phyloP scores from a whole-genome alignment of 306 rosid genomes.

The Fagus crenata region DNA sequence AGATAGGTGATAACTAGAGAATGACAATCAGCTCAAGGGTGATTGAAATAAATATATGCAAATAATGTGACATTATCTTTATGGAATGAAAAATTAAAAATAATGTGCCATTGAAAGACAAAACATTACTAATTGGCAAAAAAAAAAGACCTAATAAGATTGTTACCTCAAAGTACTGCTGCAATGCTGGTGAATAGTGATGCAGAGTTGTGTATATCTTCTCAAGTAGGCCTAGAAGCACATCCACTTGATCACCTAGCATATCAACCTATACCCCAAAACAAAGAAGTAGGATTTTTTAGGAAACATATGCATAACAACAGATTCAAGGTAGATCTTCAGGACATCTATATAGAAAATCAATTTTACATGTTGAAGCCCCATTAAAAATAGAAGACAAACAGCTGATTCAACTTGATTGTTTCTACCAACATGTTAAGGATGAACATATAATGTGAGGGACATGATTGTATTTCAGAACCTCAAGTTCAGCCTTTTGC shows the following conservation, averaged over 20 bases:
- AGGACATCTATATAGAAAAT: background rate
- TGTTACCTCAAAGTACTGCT: conserved; percentile 60
- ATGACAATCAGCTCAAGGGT: background rate
- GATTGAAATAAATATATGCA: background rate
- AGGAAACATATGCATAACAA: background rate
- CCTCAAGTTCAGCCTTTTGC: conserved; percentile 79
- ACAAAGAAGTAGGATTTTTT: conserved; percentile 4
- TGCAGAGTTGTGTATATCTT: conserved; percentile 52
- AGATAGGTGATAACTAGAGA: too few relatives aligned
- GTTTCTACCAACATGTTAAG: background rate
- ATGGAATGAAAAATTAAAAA: background rate
- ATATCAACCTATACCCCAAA: conserved; percentile 67
- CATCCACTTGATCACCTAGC: conserved; percentile 92
- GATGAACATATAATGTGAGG: conserved; percentile 1
- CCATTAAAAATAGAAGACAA: background rate
- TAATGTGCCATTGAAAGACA: background rate
- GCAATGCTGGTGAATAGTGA: conserved; percentile 61
- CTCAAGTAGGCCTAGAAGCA: conserved; percentile 57
- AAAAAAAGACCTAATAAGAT: background rate
- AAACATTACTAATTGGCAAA: background rate
- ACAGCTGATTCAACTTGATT: background rate
- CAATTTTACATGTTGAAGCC: background rate
- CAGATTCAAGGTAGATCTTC: background rate
- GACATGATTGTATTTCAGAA: conserved; percentile 10
- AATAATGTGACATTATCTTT: background rate